Base-by-base conservation (phyloP, 768 basidiomycete species). In the Mycena metata region DNA sequence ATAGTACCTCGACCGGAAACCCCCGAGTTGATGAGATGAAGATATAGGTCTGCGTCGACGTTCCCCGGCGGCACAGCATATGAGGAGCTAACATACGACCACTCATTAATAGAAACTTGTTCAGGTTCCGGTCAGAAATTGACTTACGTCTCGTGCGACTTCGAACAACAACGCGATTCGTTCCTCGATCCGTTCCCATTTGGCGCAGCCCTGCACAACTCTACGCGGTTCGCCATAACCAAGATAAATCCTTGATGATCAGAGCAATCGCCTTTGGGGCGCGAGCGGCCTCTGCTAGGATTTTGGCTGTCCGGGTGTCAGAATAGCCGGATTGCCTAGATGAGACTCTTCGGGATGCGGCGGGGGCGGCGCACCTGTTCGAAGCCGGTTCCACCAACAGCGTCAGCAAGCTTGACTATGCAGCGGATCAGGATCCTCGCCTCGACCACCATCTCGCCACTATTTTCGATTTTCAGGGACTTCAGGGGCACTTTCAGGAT, bases 171-270 rank as follows among this genome's bases (percentile, higher is more conserved):
- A 83, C 50, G 92, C 86, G 43, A 92, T 87, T 70, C 83, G 84
- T 50, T 87, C 86, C 69, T 90, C 89, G 68, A 84, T 83, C 47
- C 87, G 80, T 74, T 89, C 88, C 94, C 95, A 95, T 74, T 90
- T 89, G 55, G 87, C 83, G 75, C 93, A 94, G 36, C 92, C 94
- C 78, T 93, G 93, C 95, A 68, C 86, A 88, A 78, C 95, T 96
- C 80, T 95, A 96, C 35, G 94, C 91, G 42, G 90, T 91, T 75
- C 94, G 85, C 94, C 94, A 96, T 70, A n/a, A 81, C 94, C 95
- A 96, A 41, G 93, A 94, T 74, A 96, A 75, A 73, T 96, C 94
- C 75, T 91, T 93, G 75, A 84, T 83, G 70, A 93, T 85, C 78
- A 90, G 76, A 24, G 87, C 78, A 58, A 85, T 80, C 60, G 83